phyloP scores from a whole-genome alignment of 768 basidiomycete genomes.

The Termitomyces sp. region DNA sequence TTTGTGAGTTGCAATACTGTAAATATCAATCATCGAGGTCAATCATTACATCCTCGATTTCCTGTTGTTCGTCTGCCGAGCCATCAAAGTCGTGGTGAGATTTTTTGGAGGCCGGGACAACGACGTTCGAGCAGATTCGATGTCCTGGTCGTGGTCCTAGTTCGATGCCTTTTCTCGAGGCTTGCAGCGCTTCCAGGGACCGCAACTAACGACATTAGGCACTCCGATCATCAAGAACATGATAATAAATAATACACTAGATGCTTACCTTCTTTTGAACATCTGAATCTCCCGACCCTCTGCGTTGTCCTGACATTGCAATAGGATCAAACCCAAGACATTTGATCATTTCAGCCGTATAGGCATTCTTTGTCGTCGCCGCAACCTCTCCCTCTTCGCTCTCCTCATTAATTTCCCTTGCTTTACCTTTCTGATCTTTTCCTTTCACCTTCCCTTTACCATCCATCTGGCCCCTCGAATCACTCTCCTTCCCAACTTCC shows the following conservation, averaged over 20 bases:
- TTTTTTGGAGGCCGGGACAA: not conserved
- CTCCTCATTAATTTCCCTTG: conserved; percentile 8
- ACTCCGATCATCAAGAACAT: not conserved
- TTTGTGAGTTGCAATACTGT: not conserved
- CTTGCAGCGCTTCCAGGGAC: conserved; percentile 46
- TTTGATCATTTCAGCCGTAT: conserved; percentile 63
- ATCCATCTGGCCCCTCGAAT: conserved; percentile 9
- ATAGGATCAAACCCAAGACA: conserved; percentile 79
- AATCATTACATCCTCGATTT: conserved; percentile 26
- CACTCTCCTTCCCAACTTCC: conserved; percentile 28
- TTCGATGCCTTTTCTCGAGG: conserved; percentile 43
- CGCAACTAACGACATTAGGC: conserved; percentile 1
- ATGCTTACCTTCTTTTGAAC: conserved; percentile 54
- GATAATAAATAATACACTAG: not conserved
- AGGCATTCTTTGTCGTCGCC: conserved; percentile 38
- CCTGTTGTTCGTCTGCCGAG: conserved; percentile 17
- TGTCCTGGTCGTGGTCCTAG: conserved; percentile 64
- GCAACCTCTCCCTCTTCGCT: not conserved
- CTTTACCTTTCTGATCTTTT: conserved; percentile 15
- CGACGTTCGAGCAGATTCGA: conserved; percentile 58
- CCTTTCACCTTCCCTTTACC: conserved; percentile 14
- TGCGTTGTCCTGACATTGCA: conserved; percentile 42
- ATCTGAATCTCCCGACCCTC: conserved; percentile 27
- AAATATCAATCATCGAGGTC: conserved; percentile 35
- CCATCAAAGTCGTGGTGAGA: conserved; percentile 16